Evolutionary conservation across 225 moss, liverwort and hornwort species (phyloP).

Genomic region (Marchantia polymorpha): DNA sequence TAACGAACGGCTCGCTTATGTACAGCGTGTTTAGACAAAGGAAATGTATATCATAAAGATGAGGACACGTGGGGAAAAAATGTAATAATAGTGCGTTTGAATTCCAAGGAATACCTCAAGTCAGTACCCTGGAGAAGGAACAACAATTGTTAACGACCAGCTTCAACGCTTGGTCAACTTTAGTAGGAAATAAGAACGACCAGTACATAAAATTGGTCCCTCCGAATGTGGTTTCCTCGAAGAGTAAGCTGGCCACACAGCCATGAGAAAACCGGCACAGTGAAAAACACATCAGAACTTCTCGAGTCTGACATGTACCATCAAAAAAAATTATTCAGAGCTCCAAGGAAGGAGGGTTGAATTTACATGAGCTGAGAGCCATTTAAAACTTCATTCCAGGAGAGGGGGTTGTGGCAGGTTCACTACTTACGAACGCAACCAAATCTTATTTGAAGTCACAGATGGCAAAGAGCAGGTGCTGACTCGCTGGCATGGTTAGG

Average conservation of each 20-base stretch:
- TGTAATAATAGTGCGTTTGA: neutral
- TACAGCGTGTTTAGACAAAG: no score
- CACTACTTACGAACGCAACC: neutral
- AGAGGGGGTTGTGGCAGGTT: neutral
- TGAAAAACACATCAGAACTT: neutral
- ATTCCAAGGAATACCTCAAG: neutral
- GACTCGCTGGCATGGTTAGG: neutral
- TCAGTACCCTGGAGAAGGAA: neutral
- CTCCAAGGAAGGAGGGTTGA: neutral
- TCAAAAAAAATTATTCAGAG: neutral
- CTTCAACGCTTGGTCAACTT: neutral
- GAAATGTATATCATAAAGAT: no score
- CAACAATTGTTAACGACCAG: no score
- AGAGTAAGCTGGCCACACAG: constrained; percentile 1
- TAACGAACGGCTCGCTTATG: no score
- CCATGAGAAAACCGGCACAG: neutral
- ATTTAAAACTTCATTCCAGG: neutral
- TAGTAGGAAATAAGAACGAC: neutral
- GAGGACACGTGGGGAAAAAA: no score
- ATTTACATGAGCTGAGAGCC: neutral
- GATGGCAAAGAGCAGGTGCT: neutral
- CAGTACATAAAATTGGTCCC: neutral
- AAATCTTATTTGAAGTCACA: neutral
- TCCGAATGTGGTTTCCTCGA: neutral
- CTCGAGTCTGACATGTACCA: neutral